Evolutionary conservation across 345 rosid genomes (phyloP).

Genomic region (Acer saccharum): DNA sequence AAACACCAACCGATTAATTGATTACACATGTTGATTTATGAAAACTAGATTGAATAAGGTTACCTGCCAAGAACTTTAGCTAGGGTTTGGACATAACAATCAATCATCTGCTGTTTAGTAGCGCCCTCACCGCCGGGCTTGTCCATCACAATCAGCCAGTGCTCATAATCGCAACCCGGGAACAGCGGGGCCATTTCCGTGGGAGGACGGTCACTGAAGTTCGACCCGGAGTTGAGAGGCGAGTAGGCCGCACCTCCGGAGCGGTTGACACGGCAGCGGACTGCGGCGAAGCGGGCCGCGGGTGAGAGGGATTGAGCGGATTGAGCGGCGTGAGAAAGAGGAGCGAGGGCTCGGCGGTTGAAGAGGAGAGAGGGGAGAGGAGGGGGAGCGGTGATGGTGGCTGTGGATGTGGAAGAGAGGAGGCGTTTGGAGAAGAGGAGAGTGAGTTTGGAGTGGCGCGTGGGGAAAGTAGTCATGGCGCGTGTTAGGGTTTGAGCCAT

Average conservation of each 20-base stretch:
- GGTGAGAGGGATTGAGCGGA: slow-evolving; percentile 21
- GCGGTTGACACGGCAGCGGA: slow-evolving; percentile 77
- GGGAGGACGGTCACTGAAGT: slow-evolving; percentile 92
- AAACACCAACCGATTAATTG: background rate
- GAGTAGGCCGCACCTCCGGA: slow-evolving; percentile 76
- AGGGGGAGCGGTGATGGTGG: slow-evolving; percentile 41
- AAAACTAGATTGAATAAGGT: background rate
- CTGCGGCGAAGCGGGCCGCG: slow-evolving; percentile 44
- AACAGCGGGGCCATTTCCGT: slow-evolving; percentile 96
- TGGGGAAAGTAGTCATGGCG: slow-evolving; percentile 26
- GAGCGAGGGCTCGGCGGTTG: slow-evolving; percentile 44
- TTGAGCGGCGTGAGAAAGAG: slow-evolving; percentile 30
- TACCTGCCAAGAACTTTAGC: slow-evolving; percentile 87
- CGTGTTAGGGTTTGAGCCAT: slow-evolving; percentile 75
- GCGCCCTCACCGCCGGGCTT: slow-evolving; percentile 92
- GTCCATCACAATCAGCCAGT: slow-evolving; percentile 98
- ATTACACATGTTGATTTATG: background rate
- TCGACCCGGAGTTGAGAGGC: slow-evolving; percentile 85
- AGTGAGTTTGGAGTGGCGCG: slow-evolving; percentile 48
- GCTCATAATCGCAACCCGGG: slow-evolving; percentile 92
- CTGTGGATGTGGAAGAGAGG: slow-evolving; percentile 26
- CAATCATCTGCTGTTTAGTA: slow-evolving; percentile 92
- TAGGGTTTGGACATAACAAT: slow-evolving; percentile 77
- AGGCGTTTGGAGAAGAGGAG: slow-evolving; percentile 43
- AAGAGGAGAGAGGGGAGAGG: slow-evolving; percentile 37